A percentile compares a stretch with the other conserved stretches of the same genome.
Conservation (phyloP, 179 eudicot genomes). For the Heliamphora pulchella region DNA sequence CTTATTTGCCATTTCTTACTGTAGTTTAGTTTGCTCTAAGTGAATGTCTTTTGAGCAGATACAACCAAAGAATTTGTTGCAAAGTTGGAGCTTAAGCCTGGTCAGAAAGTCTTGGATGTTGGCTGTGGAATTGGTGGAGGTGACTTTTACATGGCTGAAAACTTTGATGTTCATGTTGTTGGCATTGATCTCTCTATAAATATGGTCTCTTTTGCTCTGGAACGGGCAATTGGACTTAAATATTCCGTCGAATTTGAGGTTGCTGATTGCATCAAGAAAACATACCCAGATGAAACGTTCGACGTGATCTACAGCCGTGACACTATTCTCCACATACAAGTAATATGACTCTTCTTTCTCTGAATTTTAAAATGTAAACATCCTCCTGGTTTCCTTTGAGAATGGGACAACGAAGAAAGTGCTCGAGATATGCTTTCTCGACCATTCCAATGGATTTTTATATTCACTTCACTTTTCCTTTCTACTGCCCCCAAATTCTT, state of each 20-base stretch:
- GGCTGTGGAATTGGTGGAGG: slow-evolving; percentile 99
- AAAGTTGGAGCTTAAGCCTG: slow-evolving; percentile 78
- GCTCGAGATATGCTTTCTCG: not conserved
- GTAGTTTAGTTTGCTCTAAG: not conserved
- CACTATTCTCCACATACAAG: slow-evolving; percentile 95
- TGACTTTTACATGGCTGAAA: slow-evolving; percentile 96
- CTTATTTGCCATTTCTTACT: not conserved
- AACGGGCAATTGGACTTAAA: slow-evolving; percentile 81
- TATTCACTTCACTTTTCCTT: not conserved
- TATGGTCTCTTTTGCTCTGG: slow-evolving; percentile 89
- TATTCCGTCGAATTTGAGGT: slow-evolving; percentile 93
- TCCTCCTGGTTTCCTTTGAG: not conserved
- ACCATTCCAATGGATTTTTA: not conserved
- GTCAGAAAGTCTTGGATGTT: slow-evolving; percentile 92
- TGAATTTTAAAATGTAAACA: not conserved
- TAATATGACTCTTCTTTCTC: slow-evolving; percentile 21
- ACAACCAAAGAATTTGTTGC: slow-evolving; percentile 88
- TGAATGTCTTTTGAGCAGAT: slow-evolving; percentile 42
- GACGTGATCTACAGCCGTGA: slow-evolving; percentile 97
- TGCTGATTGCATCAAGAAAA: slow-evolving; percentile 90
- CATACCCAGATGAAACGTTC: slow-evolving; percentile 63
- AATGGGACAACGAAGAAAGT: not conserved
- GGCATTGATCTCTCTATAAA: slow-evolving; percentile 91
- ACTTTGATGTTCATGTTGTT: slow-evolving; percentile 75
- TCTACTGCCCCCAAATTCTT: not conserved